These are phyloP conservation scores for Adansonia grandidieri DNA, from an alignment of 441 rosid species.

Conservation along the genomic window DNA sequence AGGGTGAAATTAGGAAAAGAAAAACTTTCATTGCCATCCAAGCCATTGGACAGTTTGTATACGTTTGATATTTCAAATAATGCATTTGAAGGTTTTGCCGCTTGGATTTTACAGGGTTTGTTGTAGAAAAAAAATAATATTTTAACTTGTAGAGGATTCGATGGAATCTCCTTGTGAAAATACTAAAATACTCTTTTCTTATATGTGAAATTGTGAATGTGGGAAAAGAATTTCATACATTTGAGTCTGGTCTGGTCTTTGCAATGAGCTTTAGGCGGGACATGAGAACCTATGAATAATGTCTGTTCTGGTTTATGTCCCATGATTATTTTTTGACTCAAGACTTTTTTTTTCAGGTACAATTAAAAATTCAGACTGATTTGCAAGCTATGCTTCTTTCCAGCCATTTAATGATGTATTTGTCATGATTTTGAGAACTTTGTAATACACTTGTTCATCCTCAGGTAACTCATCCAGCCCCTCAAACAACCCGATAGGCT, in stretches of 20 bases:
- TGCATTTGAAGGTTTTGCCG: conserved; percentile 36
- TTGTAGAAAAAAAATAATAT: conserved; percentile 30
- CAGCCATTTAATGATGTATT: neutral
- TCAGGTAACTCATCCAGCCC: too few relatives aligned
- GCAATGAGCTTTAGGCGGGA: neutral
- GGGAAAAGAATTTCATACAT: conserved; percentile 28
- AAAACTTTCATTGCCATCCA: conserved; percentile 25
- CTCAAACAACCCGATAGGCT: too few relatives aligned
- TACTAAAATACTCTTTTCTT: neutral
- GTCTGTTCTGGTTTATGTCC: neutral
- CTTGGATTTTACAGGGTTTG: conserved; percentile 30
- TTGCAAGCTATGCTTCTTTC: neutral
- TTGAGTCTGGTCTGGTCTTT: conserved; percentile 11
- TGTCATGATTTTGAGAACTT: too few relatives aligned
- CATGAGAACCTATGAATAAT: neutral
- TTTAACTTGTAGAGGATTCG: conserved; percentile 32
- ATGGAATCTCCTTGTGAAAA: conserved; percentile 29
- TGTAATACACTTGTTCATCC: too few relatives aligned
- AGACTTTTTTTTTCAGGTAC: neutral
- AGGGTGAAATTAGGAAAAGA: conserved; percentile 46
- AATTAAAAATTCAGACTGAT: neutral
- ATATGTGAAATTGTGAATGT: conserved; percentile 28
- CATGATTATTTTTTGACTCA: neutral
- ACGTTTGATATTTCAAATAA: conserved; percentile 47
- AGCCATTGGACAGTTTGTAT: conserved; percentile 45